Conservation (phyloP, 2,329 filamentous ascomycete genomes). For the Ophiostoma perfectum region DNA sequence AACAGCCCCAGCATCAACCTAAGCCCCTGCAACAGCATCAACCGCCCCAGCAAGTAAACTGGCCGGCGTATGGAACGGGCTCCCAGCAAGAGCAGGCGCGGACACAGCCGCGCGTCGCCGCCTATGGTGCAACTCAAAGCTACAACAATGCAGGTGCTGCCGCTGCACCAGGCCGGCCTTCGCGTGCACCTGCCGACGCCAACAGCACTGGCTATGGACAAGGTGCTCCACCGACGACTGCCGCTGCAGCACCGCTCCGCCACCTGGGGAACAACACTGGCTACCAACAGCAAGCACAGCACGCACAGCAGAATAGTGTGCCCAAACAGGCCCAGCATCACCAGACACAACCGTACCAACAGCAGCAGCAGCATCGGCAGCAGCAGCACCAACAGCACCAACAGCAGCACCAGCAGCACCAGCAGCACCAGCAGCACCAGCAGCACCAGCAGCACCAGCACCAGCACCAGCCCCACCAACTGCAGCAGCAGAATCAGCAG, state of each 20-base stretch:
- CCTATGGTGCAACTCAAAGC: neutral
- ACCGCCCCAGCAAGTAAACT: neutral
- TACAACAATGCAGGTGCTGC: no score
- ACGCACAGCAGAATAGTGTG: conserved; percentile 26
- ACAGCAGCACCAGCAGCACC: conserved; percentile 35
- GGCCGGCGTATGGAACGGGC: no score
- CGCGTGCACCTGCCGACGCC: neutral
- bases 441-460: conserved; percentile 28
- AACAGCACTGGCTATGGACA: neutral
- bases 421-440: conserved; percentile 26
- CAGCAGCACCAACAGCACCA: conserved; percentile 33
- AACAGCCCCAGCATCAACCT: no score
- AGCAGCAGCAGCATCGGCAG: neutral
- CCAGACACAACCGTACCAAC: neutral
- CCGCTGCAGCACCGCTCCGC: neutral
- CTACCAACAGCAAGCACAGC: conserved; percentile 24
- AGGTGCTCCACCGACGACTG: conserved; percentile 9
- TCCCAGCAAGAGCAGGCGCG: neutral
- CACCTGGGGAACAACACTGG: neutral
- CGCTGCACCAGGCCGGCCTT: neutral
- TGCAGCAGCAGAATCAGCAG: conserved; percentile 32
- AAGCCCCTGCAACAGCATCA: neutral
- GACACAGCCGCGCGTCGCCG: conserved; percentile 14
- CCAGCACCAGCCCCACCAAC: conserved; percentile 34
- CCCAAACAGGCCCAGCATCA: no score